Percentiles rank a stretch among this genome's conserved stretches.
Conservation (phyloP, 805 yeast genomes). For the Wickerhamiella qilinensis region DNA sequence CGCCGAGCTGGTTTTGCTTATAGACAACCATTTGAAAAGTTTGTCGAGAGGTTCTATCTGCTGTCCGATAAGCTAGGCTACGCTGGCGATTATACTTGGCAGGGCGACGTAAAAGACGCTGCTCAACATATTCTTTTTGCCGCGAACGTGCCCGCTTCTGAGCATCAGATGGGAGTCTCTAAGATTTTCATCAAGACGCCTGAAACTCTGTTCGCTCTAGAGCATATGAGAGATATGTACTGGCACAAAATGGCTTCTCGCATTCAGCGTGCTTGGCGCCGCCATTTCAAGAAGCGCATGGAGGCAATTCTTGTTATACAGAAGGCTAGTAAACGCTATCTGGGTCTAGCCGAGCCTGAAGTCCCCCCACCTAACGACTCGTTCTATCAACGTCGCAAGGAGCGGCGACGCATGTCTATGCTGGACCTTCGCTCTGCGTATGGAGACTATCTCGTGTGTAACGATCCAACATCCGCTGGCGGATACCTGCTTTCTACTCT, state of each 20-base stretch:
- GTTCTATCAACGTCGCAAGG: slow-evolving; percentile 51
- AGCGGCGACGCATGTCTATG: slow-evolving; percentile 77
- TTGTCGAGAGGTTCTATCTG: slow-evolving; percentile 84
- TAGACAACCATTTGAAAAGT: slow-evolving; percentile 90
- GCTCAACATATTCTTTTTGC: slow-evolving; percentile 36
- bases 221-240: slow-evolving; percentile 88
- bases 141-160: slow-evolving; percentile 56
- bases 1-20: slow-evolving; percentile 98
- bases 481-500: slow-evolving; percentile 52
- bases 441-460: slow-evolving; percentile 91
- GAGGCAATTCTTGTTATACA: slow-evolving; percentile 70
- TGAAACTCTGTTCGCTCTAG: slow-evolving; percentile 87
- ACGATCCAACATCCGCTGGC: slow-evolving; percentile 62
- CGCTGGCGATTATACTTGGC: slow-evolving; percentile 66
- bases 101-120: slow-evolving; percentile 41
- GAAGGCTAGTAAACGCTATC: slow-evolving; percentile 69
- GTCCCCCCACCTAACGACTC: slow-evolving; percentile 19
- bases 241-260: slow-evolving; percentile 98
- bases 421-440: slow-evolving; percentile 74
- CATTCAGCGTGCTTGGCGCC: slow-evolving; percentile 93
- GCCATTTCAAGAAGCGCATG: slow-evolving; percentile 59
- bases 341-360: slow-evolving; percentile 74
- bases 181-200: slow-evolving; percentile 94
- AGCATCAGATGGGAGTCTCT: slow-evolving; percentile 81
- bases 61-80: slow-evolving; percentile 81